Evolutionary conservation across 371 early-diverging fungal species (phyloP).

Genomic region (Rhizopus arrhizus): DNA sequence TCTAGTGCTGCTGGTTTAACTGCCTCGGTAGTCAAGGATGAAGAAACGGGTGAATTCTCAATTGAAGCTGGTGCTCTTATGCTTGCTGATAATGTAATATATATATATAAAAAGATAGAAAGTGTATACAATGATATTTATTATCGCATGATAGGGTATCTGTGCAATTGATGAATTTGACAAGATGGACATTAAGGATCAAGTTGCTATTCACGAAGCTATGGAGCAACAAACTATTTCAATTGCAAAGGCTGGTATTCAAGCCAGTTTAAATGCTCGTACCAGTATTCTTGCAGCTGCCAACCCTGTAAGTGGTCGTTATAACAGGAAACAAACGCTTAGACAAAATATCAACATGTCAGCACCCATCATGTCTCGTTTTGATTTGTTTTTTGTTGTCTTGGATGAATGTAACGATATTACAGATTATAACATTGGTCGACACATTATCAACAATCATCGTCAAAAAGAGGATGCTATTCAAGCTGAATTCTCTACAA

Average conservation of each 20-base stretch:
- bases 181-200: conserved; percentile 98
- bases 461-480: conserved; percentile 73
- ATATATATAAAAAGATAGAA: conserved; percentile 15
- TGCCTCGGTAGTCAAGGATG: conserved; percentile 97
- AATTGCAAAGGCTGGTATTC: conserved; percentile 99
- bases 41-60: conserved; percentile 99
- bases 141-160: conserved; percentile 72
- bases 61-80: conserved; percentile 99
- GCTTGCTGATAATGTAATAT: conserved; percentile 99
- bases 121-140: not conserved
- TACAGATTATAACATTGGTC: conserved; percentile 92
- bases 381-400: conserved; percentile 99
- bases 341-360: conserved; percentile 98
- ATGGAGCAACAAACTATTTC: conserved; percentile 99
- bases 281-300: conserved; percentile 99
- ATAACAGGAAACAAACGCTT: conserved; percentile 91
- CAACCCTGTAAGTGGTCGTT: conserved; percentile 97
- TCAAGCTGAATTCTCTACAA: conserved; percentile 72
- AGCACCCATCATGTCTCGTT: conserved; percentile 99
- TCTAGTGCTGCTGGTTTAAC: conserved; percentile 99
- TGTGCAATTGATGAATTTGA: conserved; percentile 99
- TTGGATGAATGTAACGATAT: conserved; percentile 94
- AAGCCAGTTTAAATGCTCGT: conserved; percentile 98
- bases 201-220: conserved; percentile 99
- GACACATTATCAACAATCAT: conserved; percentile 95